phyloP scores from a whole-genome alignment of 176 grass and related monocot genomes.

The Poa pratensis region DNA sequence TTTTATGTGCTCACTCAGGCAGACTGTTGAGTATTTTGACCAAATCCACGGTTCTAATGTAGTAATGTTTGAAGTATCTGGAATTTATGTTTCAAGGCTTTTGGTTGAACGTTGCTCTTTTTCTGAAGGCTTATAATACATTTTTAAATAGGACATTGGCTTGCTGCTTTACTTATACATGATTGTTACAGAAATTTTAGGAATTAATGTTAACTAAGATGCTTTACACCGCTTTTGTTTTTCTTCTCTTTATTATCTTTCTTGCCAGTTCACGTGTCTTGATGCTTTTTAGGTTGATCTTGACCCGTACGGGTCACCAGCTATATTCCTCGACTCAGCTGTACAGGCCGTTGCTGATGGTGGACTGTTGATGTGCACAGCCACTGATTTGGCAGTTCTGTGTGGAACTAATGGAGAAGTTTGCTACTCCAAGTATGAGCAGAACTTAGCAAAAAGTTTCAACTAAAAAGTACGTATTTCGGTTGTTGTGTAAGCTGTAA shows the following conservation, averaged over 20 bases:
- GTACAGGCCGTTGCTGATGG: slow-evolving; percentile 91
- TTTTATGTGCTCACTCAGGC: background rate
- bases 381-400: slow-evolving; percentile 97
- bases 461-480: background rate
- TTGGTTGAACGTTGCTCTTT: slow-evolving; percentile 7
- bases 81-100: slow-evolving; percentile 18
- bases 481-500: slow-evolving; percentile 13
- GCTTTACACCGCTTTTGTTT: background rate
- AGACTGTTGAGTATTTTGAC: slow-evolving; percentile 21
- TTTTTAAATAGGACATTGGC: slow-evolving; percentile 27
- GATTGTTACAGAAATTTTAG: slow-evolving; percentile 11
- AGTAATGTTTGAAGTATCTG: slow-evolving; percentile 18
- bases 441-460: background rate
- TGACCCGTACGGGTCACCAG: slow-evolving; percentile 94
- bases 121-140: background rate
- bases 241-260: slow-evolving; percentile 21
- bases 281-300: slow-evolving; percentile 74
- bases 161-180: slow-evolving; percentile 18
- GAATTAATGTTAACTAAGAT: slow-evolving; percentile 14
- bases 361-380: slow-evolving; percentile 90
- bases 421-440: slow-evolving; percentile 94
- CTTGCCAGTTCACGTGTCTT: background rate
- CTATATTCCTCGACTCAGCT: slow-evolving; percentile 92
- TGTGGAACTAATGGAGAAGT: slow-evolving; percentile 93
- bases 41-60: background rate